Evolutionary conservation across 306 rosid genomes (phyloP).

Genomic region (Casuarina glauca): DNA sequence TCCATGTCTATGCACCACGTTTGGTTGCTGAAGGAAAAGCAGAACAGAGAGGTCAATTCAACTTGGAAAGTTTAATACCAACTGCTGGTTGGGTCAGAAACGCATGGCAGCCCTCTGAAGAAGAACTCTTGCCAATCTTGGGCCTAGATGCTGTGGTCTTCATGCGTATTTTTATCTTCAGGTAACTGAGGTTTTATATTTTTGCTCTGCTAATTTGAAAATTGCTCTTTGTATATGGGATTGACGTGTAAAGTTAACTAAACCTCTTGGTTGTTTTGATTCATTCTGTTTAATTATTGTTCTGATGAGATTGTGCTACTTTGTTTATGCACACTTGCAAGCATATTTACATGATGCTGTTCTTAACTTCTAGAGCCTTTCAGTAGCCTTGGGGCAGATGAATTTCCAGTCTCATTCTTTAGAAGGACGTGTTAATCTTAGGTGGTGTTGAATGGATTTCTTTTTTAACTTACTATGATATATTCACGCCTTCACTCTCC

Average conservation of each 20-base stretch:
- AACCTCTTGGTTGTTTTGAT: conserved; percentile 5
- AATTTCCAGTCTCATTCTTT: background rate
- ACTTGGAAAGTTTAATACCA: conserved; percentile 69
- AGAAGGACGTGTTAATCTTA: background rate
- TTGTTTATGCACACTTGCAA: conserved; percentile 5
- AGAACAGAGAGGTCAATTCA: conserved; percentile 43
- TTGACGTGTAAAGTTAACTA: conserved; percentile 1
- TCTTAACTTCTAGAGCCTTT: background rate
- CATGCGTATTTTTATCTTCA: conserved; percentile 71
- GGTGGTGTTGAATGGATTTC: background rate
- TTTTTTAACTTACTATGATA: background rate
- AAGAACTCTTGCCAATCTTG: conserved; percentile 50
- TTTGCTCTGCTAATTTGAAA: conserved; percentile 3
- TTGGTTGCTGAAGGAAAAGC: conserved; percentile 45
- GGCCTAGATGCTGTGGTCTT: conserved; percentile 81
- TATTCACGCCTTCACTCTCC: background rate
- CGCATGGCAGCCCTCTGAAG: conserved; percentile 77
- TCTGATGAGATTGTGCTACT: conserved; percentile 7
- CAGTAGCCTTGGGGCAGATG: background rate
- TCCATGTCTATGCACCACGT: conserved; percentile 67
- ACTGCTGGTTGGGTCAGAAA: conserved; percentile 74
- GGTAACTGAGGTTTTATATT: conserved; percentile 40
- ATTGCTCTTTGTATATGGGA: conserved; percentile 3
- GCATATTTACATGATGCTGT: background rate
- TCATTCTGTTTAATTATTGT: background rate